These are phyloP conservation scores for Tetrahymena malaccensis DNA, from an alignment of 73 alveolate genomes.

Conservation along the genomic window DNA sequence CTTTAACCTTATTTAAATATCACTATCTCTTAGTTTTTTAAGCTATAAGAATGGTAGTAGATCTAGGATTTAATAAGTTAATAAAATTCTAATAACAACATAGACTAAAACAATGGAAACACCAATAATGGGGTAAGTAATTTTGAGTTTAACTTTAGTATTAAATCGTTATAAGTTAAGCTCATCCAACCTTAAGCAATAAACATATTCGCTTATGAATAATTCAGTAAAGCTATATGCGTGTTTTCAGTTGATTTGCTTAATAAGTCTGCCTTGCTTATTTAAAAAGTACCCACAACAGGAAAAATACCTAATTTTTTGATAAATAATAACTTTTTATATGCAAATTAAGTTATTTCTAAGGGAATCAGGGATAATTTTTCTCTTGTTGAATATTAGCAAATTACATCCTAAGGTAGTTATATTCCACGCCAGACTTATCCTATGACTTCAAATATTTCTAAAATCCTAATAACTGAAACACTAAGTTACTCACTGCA, in stretches of 20 bases:
- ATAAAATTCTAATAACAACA: not conserved
- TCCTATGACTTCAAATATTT: not conserved
- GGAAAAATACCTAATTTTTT: not conserved
- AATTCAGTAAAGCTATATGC: not conserved
- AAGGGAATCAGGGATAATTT: not conserved
- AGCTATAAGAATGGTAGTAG: not conserved
- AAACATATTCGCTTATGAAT: not conserved
- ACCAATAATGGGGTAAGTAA: not conserved
- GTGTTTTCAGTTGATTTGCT: not conserved
- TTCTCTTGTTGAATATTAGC: not conserved
- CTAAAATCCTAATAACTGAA: not conserved
- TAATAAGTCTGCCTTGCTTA: not conserved
- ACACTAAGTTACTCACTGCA: not conserved
- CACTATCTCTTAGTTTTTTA: not conserved
- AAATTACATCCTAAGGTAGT: not conserved
- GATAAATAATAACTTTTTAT: not conserved
- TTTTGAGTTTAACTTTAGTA: not conserved
- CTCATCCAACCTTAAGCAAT: not conserved
- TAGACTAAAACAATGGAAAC: not conserved
- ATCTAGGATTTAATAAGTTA: not conserved
- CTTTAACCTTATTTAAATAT: not conserved
- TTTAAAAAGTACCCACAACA: not conserved
- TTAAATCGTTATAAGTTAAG: not conserved
- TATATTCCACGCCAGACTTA: not conserved
- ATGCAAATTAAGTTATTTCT: not conserved